A percentile compares a stretch with the other conserved stretches of the same genome.
These are phyloP conservation scores for Globisporangium perplexum DNA, from an alignment of 352 stramenopile genomes.

Conservation along the genomic window DNA sequence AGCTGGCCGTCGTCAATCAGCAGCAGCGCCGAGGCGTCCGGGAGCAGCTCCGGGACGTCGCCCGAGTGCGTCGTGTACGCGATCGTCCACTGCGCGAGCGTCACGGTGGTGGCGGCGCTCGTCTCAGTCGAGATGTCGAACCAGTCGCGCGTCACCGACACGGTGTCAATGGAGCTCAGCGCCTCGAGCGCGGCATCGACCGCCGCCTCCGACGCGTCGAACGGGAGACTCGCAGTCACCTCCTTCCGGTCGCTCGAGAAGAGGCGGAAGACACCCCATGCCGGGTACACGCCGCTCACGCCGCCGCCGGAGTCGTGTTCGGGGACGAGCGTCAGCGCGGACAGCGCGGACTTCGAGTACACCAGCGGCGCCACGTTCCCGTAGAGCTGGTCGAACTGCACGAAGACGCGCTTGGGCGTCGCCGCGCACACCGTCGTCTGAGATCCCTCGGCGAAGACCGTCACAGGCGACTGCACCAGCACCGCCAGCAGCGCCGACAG, in stretches of 20 bases:
- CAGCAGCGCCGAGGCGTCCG: slow-evolving; percentile 32
- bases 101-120: slow-evolving; percentile 21
- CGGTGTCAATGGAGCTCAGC: slow-evolving; percentile 70
- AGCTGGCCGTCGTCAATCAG: slow-evolving; percentile 47
- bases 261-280: slow-evolving; percentile 85
- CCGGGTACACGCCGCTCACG: slow-evolving; percentile 74
- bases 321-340: slow-evolving; percentile 27
- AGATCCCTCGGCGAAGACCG: slow-evolving; percentile 27
- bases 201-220: slow-evolving; percentile 43
- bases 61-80: slow-evolving; percentile 54
- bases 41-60: slow-evolving; percentile 35
- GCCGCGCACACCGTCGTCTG: slow-evolving; percentile 49
- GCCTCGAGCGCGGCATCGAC: slow-evolving; percentile 72
- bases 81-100: slow-evolving; percentile 67
- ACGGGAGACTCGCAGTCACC: slow-evolving; percentile 47
- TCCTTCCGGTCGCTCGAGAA: slow-evolving; percentile 35
- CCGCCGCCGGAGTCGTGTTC: slow-evolving; percentile 47
- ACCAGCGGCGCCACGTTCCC: slow-evolving; percentile 56
- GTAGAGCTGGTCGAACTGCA: slow-evolving; percentile 59
- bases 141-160: slow-evolving; percentile 75
- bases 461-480: slow-evolving; percentile 32
- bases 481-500: slow-evolving; percentile 23
- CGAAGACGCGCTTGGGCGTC: slow-evolving; percentile 48
- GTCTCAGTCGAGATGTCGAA: slow-evolving; percentile 51
- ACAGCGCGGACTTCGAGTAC: slow-evolving; percentile 23